Evolutionary conservation across 495 filamentous ascomycete species (phyloP), one percentile per base, ranked within the genome.

Genomic region (Pseudevernia furfuracea): DNA sequence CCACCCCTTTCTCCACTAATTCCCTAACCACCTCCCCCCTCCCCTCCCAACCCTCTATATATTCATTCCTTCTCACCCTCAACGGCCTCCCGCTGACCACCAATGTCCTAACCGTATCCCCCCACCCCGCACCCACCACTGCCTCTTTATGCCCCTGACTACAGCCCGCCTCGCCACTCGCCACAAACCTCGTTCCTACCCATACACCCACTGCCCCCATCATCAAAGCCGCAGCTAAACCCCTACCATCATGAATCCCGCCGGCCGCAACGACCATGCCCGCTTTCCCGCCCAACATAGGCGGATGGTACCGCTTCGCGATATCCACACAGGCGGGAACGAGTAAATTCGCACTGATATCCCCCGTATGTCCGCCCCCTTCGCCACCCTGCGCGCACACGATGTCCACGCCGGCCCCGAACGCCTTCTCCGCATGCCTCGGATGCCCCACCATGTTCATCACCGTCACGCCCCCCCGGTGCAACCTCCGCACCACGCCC

Each of bases 381-480:
- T 92, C 89, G 30, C 87, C 87, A 12, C 89, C 89, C 77, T 92
- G 89, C 38, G 89, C 84, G 69, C 90, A 94, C 12, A 96, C 84
- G 71, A 96, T 85, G 73, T 96, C 91, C 21, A 91, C 89, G 15
- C 91, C 91, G 0, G 84, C 79, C 48, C 87, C 81, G 6, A 96
- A 79, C 36, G 91, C 91, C 78, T 95, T 94, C 69, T 83, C 81
- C 0, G 91, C 91, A 73, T 96, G 91, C 69, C 85, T 88, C n/a
- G 91, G 91, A 58, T 87, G 84, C 0, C 91, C 91, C n/a, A 95
- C 91, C 91, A 96, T 96, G 72, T 95, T 96, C 91, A 95, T 95
- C 30, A 95, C 79, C 56, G 93, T 71, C 38, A 96, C 86, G 1
- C 88, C 89, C 0, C 85, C 87, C 14, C 78, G 79, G 69, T 96